phyloP scores from a whole-genome alignment of 768 basidiomycete genomes.

The Mycena galopus region DNA sequence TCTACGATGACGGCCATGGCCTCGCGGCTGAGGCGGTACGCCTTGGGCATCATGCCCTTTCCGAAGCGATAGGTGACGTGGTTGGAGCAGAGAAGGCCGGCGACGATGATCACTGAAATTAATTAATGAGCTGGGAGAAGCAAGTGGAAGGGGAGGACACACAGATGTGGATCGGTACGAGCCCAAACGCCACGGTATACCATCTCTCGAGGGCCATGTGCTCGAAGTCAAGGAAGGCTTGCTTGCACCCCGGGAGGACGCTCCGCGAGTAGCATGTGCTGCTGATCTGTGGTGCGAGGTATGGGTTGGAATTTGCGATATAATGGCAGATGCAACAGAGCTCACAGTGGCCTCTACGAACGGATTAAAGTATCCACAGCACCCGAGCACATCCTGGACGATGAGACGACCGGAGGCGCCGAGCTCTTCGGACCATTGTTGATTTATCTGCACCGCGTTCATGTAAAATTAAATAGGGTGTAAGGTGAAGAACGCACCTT shows the following conservation, averaged over 20 bases:
- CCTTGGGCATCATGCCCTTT: constrained; percentile 91
- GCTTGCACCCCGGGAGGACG: background rate
- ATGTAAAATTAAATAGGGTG: background rate
- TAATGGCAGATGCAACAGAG: background rate
- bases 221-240: background rate
- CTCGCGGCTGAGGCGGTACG: constrained; percentile 54
- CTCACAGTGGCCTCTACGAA: constrained; percentile 78
- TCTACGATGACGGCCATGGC: background rate
- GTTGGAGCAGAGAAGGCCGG: constrained; percentile 79
- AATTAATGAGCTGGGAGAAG: background rate
- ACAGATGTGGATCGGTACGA: background rate
- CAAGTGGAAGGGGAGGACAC: background rate
- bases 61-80: constrained; percentile 90
- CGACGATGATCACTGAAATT: constrained; percentile 64
- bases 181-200: background rate
- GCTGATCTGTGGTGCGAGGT: too few relatives aligned
- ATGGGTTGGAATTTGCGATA: too few relatives aligned
- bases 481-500: constrained; percentile 56
- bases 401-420: constrained; percentile 69
- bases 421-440: constrained; percentile 76
- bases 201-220: background rate
- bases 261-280: background rate
- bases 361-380: constrained; percentile 87
- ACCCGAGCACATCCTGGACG: constrained; percentile 79
- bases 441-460: constrained; percentile 29